Evolutionary conservation across 2,329 filamentous ascomycete species (phyloP).

Genomic region (Dothistroma pini): DNA sequence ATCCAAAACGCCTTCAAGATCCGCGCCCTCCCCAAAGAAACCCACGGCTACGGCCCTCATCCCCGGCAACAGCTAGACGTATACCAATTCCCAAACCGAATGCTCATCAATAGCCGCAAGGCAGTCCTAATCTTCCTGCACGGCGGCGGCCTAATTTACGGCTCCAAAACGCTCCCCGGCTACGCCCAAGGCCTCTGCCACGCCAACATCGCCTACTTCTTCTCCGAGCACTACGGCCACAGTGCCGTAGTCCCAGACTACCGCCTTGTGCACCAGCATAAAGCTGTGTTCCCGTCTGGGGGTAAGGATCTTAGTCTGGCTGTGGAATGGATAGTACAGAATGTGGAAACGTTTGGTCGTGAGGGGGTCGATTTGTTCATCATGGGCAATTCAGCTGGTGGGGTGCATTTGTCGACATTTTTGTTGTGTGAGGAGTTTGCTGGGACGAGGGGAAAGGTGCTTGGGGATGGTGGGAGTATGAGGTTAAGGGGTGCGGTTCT

Average conservation of each 20-base stretch:
- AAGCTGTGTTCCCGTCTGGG: conserved; percentile 41
- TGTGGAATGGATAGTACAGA: conserved; percentile 36
- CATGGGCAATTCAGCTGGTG: conserved; percentile 43
- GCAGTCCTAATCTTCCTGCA: conserved; percentile 33
- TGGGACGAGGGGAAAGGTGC: conserved; percentile 19
- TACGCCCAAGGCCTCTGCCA: conserved; percentile 31
- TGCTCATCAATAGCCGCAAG: conserved; percentile 20
- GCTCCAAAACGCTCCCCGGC: conserved; percentile 32
- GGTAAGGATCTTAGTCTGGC: conserved; percentile 39
- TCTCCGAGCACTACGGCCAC: conserved; percentile 36
- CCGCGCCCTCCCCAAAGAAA: conserved; percentile 26
- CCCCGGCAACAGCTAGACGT: conserved; percentile 40
- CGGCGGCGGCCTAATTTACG: conserved; percentile 36
- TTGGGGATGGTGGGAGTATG: conserved; percentile 9
- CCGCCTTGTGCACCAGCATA: conserved; percentile 37
- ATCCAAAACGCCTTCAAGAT: conserved; percentile 25
- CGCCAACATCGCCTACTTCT: conserved; percentile 41
- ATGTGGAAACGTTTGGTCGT: conserved; percentile 23
- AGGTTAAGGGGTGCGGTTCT: conserved; percentile 25
- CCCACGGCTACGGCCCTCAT: conserved; percentile 36
- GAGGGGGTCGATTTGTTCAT: conserved; percentile 37
- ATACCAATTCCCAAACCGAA: conserved; percentile 31
- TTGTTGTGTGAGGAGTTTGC: conserved; percentile 31
- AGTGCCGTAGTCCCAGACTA: conserved; percentile 41
- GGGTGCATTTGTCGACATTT: conserved; percentile 39